phyloP scores from a whole-genome alignment of 2,329 filamentous ascomycete species.

The Monosporascus sp. region DNA sequence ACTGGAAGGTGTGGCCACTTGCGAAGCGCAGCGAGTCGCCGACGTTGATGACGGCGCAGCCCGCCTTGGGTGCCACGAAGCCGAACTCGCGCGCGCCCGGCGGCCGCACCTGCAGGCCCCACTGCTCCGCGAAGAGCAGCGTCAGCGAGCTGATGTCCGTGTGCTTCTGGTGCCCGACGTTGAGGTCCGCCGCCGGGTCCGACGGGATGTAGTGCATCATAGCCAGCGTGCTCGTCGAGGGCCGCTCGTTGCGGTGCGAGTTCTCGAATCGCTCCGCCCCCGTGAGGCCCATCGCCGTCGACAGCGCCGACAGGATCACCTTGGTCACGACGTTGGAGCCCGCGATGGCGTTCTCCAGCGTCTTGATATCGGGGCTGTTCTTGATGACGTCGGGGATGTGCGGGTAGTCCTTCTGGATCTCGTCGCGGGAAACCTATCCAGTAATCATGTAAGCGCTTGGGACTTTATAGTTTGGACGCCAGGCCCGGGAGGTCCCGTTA shows the following conservation, averaged over 20 bases:
- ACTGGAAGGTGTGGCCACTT: slow-evolving; percentile 46
- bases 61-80: slow-evolving; percentile 46
- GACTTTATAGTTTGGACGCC: too few relatives aligned
- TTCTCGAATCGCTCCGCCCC: slow-evolving; percentile 44
- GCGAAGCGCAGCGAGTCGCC: slow-evolving; percentile 55
- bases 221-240: slow-evolving; percentile 44
- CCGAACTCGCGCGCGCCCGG: slow-evolving; percentile 44
- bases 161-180: slow-evolving; percentile 50
- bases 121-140: slow-evolving; percentile 49
- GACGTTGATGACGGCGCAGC: slow-evolving; percentile 51
- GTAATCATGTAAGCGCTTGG: background rate
- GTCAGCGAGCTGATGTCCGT: slow-evolving; percentile 52
- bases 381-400: slow-evolving; percentile 42
- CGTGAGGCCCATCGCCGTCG: slow-evolving; percentile 38
- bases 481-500: too few relatives aligned
- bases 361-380: slow-evolving; percentile 40
- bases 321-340: slow-evolving; percentile 46
- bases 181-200: slow-evolving; percentile 33
- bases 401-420: slow-evolving; percentile 41
- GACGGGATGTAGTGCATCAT: slow-evolving; percentile 50
- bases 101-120: slow-evolving; percentile 51
- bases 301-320: slow-evolving; percentile 45
- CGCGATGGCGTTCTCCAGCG: slow-evolving; percentile 45
- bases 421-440: slow-evolving; percentile 36
- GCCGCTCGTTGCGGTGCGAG: slow-evolving; percentile 44